Percentiles rank a stretch among this genome's conserved stretches.
phyloP scores from a whole-genome alignment of 2,329 filamentous ascomycete genomes.

The Chaetomium sp. region DNA sequence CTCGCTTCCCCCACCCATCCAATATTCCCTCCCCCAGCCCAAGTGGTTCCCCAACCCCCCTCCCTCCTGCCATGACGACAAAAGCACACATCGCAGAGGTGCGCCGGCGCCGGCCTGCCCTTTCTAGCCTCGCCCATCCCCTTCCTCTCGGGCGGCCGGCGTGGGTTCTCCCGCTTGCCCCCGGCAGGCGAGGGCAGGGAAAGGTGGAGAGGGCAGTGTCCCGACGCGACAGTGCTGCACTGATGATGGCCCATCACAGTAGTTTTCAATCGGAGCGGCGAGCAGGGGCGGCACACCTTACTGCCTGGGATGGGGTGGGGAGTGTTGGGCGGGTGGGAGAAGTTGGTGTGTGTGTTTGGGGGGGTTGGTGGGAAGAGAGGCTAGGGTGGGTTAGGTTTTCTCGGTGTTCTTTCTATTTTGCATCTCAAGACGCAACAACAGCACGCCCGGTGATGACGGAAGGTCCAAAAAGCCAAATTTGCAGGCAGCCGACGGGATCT shows the following conservation, averaged over 20 bases:
- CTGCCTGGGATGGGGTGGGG: background rate
- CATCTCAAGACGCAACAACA: background rate
- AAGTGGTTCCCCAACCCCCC: background rate
- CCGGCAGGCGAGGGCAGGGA: background rate
- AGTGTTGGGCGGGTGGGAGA: slow-evolving; percentile 8
- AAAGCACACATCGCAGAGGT: slow-evolving; percentile 13
- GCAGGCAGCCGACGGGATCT: slow-evolving; percentile 41
- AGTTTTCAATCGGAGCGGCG: slow-evolving; percentile 47
- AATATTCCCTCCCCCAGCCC: background rate
- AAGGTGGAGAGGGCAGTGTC: background rate
- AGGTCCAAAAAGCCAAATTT: slow-evolving; percentile 48
- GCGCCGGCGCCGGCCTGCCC: slow-evolving; percentile 6
- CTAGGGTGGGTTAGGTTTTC: background rate
- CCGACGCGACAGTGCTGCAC: slow-evolving; percentile 31
- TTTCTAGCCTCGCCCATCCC: background rate
- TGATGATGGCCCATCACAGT: slow-evolving; percentile 36
- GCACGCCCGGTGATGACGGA: slow-evolving; percentile 43
- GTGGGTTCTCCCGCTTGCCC: background rate
- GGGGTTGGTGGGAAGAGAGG: background rate
- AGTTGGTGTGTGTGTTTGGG: background rate
- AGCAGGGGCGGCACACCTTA: slow-evolving; percentile 1
- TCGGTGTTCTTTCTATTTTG: background rate
- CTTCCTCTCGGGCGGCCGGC: background rate
- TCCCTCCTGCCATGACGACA: slow-evolving; percentile 17
- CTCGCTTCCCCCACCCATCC: background rate